A percentile compares a stretch with the other conserved stretches of the same genome.
Conservation (phyloP, 2,329 filamentous ascomycete species). For the Trichophyton verrucosum region DNA sequence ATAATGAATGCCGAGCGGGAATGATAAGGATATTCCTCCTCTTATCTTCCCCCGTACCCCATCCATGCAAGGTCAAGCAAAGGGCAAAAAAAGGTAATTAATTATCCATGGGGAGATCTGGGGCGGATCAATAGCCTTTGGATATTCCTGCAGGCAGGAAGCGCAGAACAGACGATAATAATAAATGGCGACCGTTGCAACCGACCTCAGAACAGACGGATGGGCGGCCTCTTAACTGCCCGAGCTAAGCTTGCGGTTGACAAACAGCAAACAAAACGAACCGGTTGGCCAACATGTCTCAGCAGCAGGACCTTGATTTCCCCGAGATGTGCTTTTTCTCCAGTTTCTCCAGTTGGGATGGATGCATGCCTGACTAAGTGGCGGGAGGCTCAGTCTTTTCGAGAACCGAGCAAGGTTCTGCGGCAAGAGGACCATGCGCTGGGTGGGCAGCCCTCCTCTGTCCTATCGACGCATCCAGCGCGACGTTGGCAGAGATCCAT, state of each 20-base stretch:
- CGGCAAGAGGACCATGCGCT: background rate
- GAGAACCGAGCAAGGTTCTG: background rate
- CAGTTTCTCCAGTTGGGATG: background rate
- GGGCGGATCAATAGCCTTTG: background rate
- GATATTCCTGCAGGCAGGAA: background rate
- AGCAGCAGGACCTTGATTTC: background rate
- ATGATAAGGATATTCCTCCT: background rate
- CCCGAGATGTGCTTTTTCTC: background rate
- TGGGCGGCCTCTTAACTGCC: background rate
- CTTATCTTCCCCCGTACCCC: background rate
- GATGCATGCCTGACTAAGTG: background rate
- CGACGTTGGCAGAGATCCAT: background rate
- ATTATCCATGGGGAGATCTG: constrained; percentile 1
- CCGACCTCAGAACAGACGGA: background rate
- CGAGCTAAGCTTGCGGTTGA: background rate
- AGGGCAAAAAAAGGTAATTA: no score
- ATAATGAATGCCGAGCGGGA: background rate
- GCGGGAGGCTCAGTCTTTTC: background rate
- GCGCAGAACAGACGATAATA: background rate
- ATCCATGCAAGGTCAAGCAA: background rate
- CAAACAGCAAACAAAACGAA: background rate
- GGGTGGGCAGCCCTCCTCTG: background rate
- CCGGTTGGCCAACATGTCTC: background rate
- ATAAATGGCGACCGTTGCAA: background rate
- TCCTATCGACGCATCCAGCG: background rate